Conservation (phyloP, 148 eudicot genomes). For the Fallopia convolvulus region DNA sequence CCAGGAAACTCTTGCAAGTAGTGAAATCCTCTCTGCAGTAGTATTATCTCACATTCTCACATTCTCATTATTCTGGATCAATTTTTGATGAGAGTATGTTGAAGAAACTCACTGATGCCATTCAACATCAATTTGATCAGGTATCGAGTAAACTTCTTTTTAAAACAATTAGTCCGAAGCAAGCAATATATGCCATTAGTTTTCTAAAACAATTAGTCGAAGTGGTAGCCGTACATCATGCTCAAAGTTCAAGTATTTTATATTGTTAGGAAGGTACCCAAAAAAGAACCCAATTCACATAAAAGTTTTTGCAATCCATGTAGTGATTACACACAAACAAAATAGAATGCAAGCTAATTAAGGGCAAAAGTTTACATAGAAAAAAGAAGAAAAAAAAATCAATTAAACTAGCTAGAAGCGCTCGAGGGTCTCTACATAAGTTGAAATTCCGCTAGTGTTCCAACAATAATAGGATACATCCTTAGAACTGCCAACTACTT, state of each 20-base stretch:
- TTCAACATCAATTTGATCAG: slow-evolving; percentile 28
- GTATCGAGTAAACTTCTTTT: slow-evolving; percentile 15
- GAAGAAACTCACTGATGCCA: slow-evolving; percentile 25
- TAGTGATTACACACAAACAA: too few relatives aligned
- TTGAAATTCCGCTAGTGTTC: too few relatives aligned
- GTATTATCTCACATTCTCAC: slow-evolving; percentile 7
- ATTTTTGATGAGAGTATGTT: slow-evolving; percentile 28
- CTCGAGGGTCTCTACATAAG: too few relatives aligned
- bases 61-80: slow-evolving; percentile 11
- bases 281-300: background rate
- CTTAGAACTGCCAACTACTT: too few relatives aligned
- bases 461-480: too few relatives aligned
- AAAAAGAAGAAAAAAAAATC: too few relatives aligned
- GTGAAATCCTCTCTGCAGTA: slow-evolving; percentile 4
- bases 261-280: background rate
- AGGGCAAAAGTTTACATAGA: too few relatives aligned
- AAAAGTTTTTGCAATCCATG: too few relatives aligned
- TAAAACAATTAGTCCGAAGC: too few relatives aligned
- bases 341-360: too few relatives aligned
- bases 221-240: background rate
- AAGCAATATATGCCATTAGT: background rate
- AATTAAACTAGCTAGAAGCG: too few relatives aligned
- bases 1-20: slow-evolving; percentile 60
- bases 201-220: background rate
- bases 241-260: background rate